phyloP scores from a whole-genome alignment of 805 yeast species.

The Candida adriatica region DNA sequence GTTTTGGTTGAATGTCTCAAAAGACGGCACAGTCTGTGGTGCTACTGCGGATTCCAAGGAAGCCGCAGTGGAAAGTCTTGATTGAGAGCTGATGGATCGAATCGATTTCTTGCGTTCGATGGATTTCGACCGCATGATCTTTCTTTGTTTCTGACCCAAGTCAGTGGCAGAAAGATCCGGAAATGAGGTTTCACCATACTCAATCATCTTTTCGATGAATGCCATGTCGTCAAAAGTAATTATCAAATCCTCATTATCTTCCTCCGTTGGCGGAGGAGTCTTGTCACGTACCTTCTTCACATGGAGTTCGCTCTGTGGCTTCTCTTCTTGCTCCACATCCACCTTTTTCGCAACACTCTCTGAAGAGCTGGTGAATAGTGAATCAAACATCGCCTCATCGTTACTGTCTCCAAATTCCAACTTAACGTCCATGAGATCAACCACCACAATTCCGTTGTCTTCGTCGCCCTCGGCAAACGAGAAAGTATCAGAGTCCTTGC shows the following conservation, averaged over 20 bases:
- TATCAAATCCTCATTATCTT: conserved; percentile 9
- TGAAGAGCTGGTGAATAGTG: conserved; percentile 2
- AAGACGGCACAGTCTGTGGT: background rate
- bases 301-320: background rate
- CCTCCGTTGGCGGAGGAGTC: conserved; percentile 1
- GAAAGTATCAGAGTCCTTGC: conserved; percentile 10
- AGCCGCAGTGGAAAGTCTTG: conserved; percentile 10
- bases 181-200: conserved; percentile 34
- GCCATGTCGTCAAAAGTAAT: conserved; percentile 28
- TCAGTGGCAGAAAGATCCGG: conserved; percentile 26
- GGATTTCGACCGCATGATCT: conserved; percentile 28
- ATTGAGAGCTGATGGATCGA: conserved; percentile 24
- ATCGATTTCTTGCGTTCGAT: conserved; percentile 29
- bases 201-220: conserved; percentile 32
- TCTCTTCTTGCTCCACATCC: background rate
- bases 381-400: conserved; percentile 2
- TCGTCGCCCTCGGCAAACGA: conserved; percentile 24
- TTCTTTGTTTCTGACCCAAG: conserved; percentile 25
- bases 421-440: conserved; percentile 12
- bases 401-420: conserved; percentile 9
- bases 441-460: conserved; percentile 12
- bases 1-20: conserved; percentile 1
- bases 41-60: conserved; percentile 4
- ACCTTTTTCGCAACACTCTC: conserved; percentile 1
- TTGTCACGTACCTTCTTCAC: conserved; percentile 5